phyloP scores from a whole-genome alignment of 805 yeast species.

The Candida anglica region DNA sequence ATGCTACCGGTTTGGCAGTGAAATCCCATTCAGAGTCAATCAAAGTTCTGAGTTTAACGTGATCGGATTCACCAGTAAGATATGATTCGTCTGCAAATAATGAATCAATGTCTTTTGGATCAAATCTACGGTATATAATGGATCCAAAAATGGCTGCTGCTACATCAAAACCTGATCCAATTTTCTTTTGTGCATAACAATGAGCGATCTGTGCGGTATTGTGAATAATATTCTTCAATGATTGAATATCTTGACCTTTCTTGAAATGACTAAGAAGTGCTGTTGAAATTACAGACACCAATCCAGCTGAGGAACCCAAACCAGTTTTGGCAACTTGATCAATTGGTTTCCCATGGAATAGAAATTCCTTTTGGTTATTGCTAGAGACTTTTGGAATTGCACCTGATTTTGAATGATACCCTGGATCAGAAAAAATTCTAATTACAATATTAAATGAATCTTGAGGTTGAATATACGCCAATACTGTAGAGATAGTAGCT shows the following conservation, averaged over 20 bases:
- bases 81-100: slow-evolving; percentile 28
- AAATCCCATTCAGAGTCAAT: slow-evolving; percentile 61
- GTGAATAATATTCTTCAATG: slow-evolving; percentile 47
- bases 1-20: slow-evolving; percentile 45
- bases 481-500: slow-evolving; percentile 53
- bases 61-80: slow-evolving; percentile 3
- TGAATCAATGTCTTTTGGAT: slow-evolving; percentile 46
- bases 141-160: slow-evolving; percentile 95
- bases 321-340: slow-evolving; percentile 88
- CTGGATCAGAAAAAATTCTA: slow-evolving; percentile 78
- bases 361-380: slow-evolving; percentile 43
- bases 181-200: slow-evolving; percentile 89
- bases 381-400: slow-evolving; percentile 30
- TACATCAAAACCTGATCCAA: slow-evolving; percentile 96
- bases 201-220: slow-evolving; percentile 87
- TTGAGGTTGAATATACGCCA: slow-evolving; percentile 46
- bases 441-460: slow-evolving; percentile 37
- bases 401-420: slow-evolving; percentile 75
- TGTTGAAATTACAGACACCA: slow-evolving; percentile 75
- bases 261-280: slow-evolving; percentile 53
- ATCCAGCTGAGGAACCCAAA: slow-evolving; percentile 92
- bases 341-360: slow-evolving; percentile 58
- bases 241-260: slow-evolving; percentile 10
- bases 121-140: slow-evolving; percentile 73
- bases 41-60: slow-evolving; percentile 22